phyloP scores from a whole-genome alignment of 2,329 filamentous ascomycete species.

The Phaeosphaeriaceae sp. region DNA sequence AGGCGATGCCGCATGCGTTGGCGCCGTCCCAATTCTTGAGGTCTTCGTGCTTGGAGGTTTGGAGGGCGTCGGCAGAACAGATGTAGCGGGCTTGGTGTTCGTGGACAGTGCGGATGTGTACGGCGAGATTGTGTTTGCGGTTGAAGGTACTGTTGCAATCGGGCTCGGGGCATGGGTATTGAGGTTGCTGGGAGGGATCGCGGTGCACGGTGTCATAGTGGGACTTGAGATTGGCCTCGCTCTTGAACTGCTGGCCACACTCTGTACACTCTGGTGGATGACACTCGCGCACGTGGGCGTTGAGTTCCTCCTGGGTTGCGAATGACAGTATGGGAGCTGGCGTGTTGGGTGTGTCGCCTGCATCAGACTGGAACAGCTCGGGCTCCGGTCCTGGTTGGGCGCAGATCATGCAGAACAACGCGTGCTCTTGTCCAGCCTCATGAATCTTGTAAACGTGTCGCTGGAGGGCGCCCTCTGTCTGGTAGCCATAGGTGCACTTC shows the following conservation, averaged over 20 bases:
- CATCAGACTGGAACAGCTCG: slow-evolving; percentile 39
- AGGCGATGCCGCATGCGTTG: slow-evolving; percentile 76
- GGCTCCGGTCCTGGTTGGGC: slow-evolving; percentile 36
- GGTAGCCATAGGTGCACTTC: slow-evolving; percentile 73
- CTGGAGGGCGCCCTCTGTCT: slow-evolving; percentile 74
- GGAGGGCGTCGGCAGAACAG: slow-evolving; percentile 76
- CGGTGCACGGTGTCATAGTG: slow-evolving; percentile 81
- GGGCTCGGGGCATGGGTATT: slow-evolving; percentile 70
- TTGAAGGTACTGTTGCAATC: slow-evolving; percentile 82
- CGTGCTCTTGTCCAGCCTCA: slow-evolving; percentile 60
- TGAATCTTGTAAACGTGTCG: slow-evolving; percentile 77
- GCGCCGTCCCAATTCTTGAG: slow-evolving; percentile 70
- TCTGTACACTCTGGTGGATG: slow-evolving; percentile 78
- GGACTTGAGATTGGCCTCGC: slow-evolving; percentile 58
- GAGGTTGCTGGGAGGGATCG: slow-evolving; percentile 50
- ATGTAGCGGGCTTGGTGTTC: slow-evolving; percentile 76
- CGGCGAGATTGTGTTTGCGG: slow-evolving; percentile 80
- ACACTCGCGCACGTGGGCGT: slow-evolving; percentile 74
- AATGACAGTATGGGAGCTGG: slow-evolving; percentile 58
- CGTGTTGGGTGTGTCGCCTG: slow-evolving; percentile 18
- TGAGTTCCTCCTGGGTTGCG: slow-evolving; percentile 73
- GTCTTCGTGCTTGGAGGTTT: slow-evolving; percentile 58
- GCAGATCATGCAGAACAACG: slow-evolving; percentile 83
- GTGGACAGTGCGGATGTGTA: slow-evolving; percentile 80
- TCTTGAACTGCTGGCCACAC: slow-evolving; percentile 74